Percentiles rank a stretch among this genome's conserved stretches.
Evolutionary conservation across 345 rosid genomes (phyloP).

Genomic region (Populus tremula): DNA sequence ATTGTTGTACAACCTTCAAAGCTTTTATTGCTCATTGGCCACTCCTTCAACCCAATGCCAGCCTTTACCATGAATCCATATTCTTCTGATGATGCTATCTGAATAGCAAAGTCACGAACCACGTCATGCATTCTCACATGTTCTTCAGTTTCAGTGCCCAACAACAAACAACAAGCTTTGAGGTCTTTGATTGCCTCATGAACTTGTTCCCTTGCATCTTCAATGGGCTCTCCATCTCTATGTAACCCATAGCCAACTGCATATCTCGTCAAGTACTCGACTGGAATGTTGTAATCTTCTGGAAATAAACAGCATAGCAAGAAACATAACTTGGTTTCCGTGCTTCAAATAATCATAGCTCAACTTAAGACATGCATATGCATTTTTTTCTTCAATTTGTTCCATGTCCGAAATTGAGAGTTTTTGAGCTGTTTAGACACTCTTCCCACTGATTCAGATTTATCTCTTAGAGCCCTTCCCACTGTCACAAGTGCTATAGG

Average conservation of each 20-base stretch:
- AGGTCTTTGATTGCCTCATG: neutral
- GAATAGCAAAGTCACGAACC: slow-evolving; percentile 12
- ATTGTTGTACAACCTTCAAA: slow-evolving; percentile 5
- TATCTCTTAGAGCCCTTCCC: slow-evolving; percentile 13
- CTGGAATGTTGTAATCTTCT: neutral
- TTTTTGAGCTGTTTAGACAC: neutral
- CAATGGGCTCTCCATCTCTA: neutral
- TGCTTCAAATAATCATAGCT: slow-evolving; percentile 11
- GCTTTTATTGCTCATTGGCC: neutral
- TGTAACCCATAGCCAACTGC: neutral
- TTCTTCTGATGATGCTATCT: neutral
- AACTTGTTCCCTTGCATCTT: slow-evolving; percentile 1
- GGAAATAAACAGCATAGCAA: slow-evolving; percentile 12
- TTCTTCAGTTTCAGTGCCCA: slow-evolving; percentile 1
- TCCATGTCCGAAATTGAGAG: neutral
- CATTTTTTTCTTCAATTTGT: neutral
- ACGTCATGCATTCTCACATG: slow-evolving; percentile 11
- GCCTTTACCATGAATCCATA: neutral
- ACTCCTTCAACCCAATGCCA: neutral
- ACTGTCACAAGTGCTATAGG: slow-evolving; percentile 9
- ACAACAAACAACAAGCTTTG: slow-evolving; percentile 6
- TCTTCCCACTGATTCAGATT: neutral
- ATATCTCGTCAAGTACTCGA: slow-evolving; percentile 1
- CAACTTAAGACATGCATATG: slow-evolving; percentile 10
- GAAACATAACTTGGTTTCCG: slow-evolving; percentile 12